These are phyloP conservation scores for Mucor sp. DNA, from an alignment of 371 early-diverging fungal genomes.

Conservation along the genomic window DNA sequence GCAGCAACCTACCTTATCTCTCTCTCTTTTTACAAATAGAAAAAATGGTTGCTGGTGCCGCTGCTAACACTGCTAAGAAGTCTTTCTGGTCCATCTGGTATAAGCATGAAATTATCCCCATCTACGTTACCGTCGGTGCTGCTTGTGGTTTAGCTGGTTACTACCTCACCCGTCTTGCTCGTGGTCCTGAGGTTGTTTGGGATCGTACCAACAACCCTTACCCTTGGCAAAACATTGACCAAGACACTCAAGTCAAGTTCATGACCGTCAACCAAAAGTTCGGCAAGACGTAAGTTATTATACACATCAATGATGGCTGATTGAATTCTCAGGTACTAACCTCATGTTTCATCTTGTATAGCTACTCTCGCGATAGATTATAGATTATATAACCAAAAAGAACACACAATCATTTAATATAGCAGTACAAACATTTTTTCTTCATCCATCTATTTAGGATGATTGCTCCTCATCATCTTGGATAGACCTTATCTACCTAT, in stretches of 20 bases:
- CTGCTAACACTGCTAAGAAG: slow-evolving; percentile 48
- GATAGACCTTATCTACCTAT: background rate
- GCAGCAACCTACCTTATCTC: background rate
- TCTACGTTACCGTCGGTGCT: slow-evolving; percentile 50
- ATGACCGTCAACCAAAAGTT: slow-evolving; percentile 60
- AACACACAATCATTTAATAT: background rate
- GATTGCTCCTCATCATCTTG: background rate
- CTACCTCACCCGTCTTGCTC: slow-evolving; percentile 49
- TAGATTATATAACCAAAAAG: slow-evolving; percentile 8
- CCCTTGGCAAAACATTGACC: slow-evolving; percentile 59
- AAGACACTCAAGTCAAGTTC: slow-evolving; percentile 54
- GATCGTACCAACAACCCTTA: slow-evolving; percentile 56
- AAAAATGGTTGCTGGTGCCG: slow-evolving; percentile 45
- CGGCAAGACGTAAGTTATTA: slow-evolving; percentile 42
- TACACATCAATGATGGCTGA: background rate
- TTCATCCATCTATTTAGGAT: background rate
- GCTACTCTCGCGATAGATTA: slow-evolving; percentile 22
- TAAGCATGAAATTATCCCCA: slow-evolving; percentile 56
- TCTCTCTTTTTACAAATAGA: slow-evolving; percentile 11
- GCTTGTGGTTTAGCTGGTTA: slow-evolving; percentile 53
- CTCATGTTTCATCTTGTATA: background rate
- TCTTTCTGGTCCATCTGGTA: slow-evolving; percentile 58
- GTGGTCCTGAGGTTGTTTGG: slow-evolving; percentile 60
- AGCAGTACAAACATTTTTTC: slow-evolving; percentile 3
- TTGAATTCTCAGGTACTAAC: background rate